Percentiles rank a stretch among this genome's conserved stretches.
phyloP scores from a whole-genome alignment of 78 protist species.

The Dictyostelium capitatum region DNA sequence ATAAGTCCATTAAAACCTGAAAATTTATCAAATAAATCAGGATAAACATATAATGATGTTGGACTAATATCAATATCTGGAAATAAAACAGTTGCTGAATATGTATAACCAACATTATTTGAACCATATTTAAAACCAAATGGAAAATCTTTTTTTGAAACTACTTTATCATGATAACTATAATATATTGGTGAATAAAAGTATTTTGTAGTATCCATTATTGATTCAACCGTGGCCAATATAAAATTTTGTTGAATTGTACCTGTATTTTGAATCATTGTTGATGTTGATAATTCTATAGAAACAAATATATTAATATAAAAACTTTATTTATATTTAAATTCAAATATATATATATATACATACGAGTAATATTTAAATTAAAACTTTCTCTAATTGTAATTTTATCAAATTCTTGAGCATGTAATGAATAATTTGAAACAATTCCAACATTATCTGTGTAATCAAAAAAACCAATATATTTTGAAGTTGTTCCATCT shows the following conservation, averaged over 20 bases:
- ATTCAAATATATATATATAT: no score
- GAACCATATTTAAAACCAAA: neutral
- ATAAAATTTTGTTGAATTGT: no score
- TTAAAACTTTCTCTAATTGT: neutral
- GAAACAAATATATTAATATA: no score
- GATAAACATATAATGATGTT: no score
- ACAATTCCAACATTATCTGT: neutral
- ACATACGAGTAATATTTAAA: neutral
- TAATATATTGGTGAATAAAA: no score
- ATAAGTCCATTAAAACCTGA: no score
- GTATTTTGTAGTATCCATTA: no score
- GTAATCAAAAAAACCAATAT: neutral
- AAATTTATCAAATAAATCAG: no score
- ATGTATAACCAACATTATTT: neutral
- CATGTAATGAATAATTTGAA: neutral
- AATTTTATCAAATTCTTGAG: neutral
- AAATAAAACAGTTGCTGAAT: neutral
- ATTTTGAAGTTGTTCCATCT: neutral
- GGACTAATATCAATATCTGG: neutral
- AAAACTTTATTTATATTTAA: no score
- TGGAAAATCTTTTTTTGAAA: neutral
- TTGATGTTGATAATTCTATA: no score
- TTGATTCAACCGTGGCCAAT: no score
- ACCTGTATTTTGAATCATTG: no score
- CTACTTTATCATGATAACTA: neutral